Percentiles rank a stretch among this genome's conserved stretches.
Evolutionary conservation across 2,329 filamentous ascomycete species (phyloP).

Genomic region (Dendryphion nanum): DNA sequence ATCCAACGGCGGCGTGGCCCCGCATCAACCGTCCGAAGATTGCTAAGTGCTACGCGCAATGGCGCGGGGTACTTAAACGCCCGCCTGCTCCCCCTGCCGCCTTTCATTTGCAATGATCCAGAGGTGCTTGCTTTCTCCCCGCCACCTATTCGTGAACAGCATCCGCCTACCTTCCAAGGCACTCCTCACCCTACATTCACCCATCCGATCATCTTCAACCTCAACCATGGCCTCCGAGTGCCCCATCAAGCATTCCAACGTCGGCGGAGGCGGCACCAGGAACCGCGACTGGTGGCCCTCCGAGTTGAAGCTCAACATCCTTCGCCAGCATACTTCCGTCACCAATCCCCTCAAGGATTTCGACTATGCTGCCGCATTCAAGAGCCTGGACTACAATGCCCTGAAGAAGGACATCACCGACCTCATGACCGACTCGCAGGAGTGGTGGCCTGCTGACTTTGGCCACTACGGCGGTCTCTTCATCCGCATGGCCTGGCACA

Average conservation of each 20-base stretch:
- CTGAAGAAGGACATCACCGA: slow-evolving; percentile 72
- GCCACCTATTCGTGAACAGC: no score
- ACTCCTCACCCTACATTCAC: no score
- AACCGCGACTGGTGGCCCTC: slow-evolving; percentile 76
- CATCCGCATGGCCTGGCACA: slow-evolving; percentile 80
- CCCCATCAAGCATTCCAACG: slow-evolving; percentile 30
- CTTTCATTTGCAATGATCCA: no score
- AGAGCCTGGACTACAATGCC: slow-evolving; percentile 66
- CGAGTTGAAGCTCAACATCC: slow-evolving; percentile 65
- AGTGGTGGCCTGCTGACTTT: slow-evolving; percentile 80
- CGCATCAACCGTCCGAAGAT: no score
- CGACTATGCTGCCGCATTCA: slow-evolving; percentile 71
- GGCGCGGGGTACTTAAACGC: no score
- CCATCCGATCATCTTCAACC: no score
- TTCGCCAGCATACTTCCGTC: slow-evolving; percentile 66
- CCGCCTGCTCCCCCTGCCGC: no score
- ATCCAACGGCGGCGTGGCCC: no score
- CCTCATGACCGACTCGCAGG: slow-evolving; percentile 75
- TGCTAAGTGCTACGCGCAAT: no score
- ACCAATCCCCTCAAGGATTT: slow-evolving; percentile 68
- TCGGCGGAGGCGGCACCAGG: slow-evolving; percentile 61
- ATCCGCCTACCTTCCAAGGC: no score
- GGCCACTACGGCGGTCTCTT: slow-evolving; percentile 80
- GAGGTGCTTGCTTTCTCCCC: no score
- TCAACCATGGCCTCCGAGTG: no score